These are phyloP conservation scores for Erythrophleum fordii DNA, from an alignment of 306 rosid genomes.

Conservation along the genomic window DNA sequence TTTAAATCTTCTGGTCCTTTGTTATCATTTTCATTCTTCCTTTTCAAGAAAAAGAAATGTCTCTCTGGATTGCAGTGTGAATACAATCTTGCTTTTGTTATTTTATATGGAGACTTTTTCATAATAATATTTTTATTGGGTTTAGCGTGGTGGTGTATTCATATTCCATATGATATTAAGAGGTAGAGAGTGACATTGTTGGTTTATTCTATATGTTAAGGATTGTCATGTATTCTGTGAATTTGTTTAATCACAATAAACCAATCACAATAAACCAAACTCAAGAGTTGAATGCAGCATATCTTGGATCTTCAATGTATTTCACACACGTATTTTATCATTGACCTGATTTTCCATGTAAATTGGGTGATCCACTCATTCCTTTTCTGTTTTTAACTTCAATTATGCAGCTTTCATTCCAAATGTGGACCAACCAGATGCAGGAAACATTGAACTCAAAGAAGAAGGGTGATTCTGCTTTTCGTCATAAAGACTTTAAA, in stretches of 20 bases:
- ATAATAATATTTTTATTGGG: background rate
- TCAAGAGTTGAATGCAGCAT: background rate
- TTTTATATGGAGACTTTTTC: background rate
- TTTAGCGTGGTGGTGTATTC: background rate
- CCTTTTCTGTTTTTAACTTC: background rate
- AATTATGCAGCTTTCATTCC: conserved; percentile 85
- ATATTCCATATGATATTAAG: background rate
- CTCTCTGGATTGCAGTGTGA: conserved; percentile 6
- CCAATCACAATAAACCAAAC: background rate
- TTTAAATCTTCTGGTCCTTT: conserved; percentile 31
- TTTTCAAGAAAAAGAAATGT: background rate
- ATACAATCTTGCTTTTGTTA: conserved; percentile 7
- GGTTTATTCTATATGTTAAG: background rate
- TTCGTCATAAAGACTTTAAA: conserved; percentile 76
- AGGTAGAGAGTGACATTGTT: background rate
- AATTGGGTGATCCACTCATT: conserved; percentile 16
- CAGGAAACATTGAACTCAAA: conserved; percentile 89
- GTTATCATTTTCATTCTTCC: background rate
- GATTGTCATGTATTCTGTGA: background rate
- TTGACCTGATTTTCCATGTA: conserved; percentile 20
- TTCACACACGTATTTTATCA: conserved; percentile 6
- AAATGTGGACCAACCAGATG: conserved; percentile 99
- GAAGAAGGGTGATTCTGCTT: conserved; percentile 90
- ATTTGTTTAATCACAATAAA: background rate
- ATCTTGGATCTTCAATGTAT: conserved; percentile 1